Percentiles rank a stretch among this genome's conserved stretches.
Evolutionary conservation across 1,284 basidiomycete genomes (phyloP).

Genomic region (Hemileia vastatrix): DNA sequence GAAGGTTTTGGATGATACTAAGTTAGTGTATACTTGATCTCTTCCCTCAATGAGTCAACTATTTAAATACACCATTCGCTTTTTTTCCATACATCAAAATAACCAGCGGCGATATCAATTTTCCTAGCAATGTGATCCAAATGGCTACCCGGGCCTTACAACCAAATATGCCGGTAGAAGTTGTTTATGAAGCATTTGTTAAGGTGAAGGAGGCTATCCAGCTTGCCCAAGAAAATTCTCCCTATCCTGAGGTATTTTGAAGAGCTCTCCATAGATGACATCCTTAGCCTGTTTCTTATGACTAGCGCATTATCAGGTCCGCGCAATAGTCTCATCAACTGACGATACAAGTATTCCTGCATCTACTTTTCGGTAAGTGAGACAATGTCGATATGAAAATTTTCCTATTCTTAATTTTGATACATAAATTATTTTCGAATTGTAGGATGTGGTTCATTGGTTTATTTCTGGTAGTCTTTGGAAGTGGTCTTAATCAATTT

Average conservation of each 20-base stretch:
- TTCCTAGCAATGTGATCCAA: not conserved
- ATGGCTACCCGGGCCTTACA: not conserved
- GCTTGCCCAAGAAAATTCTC: not conserved
- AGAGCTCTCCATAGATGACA: not conserved
- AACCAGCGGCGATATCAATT: not conserved
- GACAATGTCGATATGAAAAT: not conserved
- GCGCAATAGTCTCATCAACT: not conserved
- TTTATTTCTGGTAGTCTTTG: slow-evolving; percentile 12
- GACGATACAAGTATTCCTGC: not conserved
- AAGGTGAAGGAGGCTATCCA: not conserved
- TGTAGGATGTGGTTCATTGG: slow-evolving; percentile 20
- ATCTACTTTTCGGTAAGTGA: not conserved
- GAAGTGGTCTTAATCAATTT: slow-evolving; percentile 18
- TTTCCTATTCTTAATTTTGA: not conserved
- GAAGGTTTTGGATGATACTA: slow-evolving; percentile 7
- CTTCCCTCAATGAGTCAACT: not conserved
- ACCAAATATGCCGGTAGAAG: not conserved
- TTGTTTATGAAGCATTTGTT: not conserved
- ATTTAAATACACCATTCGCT: not conserved
- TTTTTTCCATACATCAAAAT: not conserved
- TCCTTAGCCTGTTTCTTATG: not conserved
- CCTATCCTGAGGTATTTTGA: slow-evolving; percentile 1
- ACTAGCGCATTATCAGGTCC: not conserved
- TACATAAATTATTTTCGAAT: not conserved
- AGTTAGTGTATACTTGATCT: not conserved